These are phyloP conservation scores for Sideroxylon spinosum DNA, from an alignment of 179 eudicot genomes.

Conservation along the genomic window DNA sequence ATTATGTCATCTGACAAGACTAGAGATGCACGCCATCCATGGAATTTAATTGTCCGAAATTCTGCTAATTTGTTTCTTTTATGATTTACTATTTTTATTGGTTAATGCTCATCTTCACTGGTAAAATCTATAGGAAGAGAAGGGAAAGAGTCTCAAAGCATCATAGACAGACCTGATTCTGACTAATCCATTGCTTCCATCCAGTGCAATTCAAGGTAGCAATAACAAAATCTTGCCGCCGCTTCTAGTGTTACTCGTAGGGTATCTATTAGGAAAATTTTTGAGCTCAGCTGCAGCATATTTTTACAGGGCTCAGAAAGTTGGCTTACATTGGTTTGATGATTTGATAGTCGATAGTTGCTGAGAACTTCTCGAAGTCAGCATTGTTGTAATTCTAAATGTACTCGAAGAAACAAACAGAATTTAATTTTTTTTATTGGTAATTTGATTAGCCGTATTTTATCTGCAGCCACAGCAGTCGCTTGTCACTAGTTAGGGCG, in stretches of 20 bases:
- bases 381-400: background rate
- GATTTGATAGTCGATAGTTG: background rate
- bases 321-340: background rate
- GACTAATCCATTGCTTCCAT: background rate
- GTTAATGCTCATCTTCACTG: background rate
- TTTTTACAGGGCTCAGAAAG: background rate
- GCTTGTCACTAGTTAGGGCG: too few species aligned
- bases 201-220: constrained; percentile 6
- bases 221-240: background rate
- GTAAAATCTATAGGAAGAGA: constrained; percentile 3
- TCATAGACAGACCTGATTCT: background rate
- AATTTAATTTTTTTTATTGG: too few species aligned
- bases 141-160: background rate
- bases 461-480: too few species aligned
- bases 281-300: background rate
- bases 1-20: background rate
- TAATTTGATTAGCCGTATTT: too few species aligned
- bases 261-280: background rate
- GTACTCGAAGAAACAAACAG: too few species aligned
- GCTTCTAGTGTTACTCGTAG: background rate
- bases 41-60: background rate
- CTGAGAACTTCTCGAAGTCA: background rate
- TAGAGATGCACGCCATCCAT: background rate
- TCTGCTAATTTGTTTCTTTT: constrained; percentile 2
- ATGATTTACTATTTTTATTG: background rate